Base-by-base conservation (phyloP, 257 asterid genomes). In the Ballota nigra region DNA sequence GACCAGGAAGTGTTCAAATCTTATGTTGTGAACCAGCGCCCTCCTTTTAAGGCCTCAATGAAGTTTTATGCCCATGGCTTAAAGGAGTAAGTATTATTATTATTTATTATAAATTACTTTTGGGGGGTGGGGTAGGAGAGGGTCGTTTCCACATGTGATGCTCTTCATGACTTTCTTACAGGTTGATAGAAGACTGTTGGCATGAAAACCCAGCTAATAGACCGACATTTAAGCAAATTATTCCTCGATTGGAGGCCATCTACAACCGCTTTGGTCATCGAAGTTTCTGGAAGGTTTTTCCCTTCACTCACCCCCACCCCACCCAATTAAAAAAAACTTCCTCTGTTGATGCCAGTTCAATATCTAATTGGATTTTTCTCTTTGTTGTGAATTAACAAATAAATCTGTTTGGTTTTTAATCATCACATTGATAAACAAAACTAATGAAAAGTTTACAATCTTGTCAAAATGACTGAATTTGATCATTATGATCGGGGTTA, bases 161-260 rank as follows among this genome's bases (percentile, higher is more conserved):
- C 1, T 36, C 43, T 36, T 36, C 3, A 7, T 64, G 23, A 24
- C 57, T 57, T 63, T 60, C 41, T 76, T 81, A 67, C 83, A 93
- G 98, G 81, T 78, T 93, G 87, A 93, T 93, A 63, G 89, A 87
- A 79, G 97, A 87, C 69, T 93, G 97, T 77, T 93, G 97, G 98
- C 78, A 78, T 62, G 96, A 87, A 76, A 79, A 81, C 12, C 91
- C 98, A 28, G 80, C 88, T 67, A 45, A 85, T 45, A 82, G 98
- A 66, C 98, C 98, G 9, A 83, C 96, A 11, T 93, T 93, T 58
- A 85, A 86, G 87, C 82, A 89, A 70, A 91, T 93, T 15, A 91
- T 93, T 70, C 97, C 96, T 8, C 87, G 84, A 58, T 86, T 91
- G 63, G 96, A 87, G 82, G 71, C 82, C 71, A 89, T 89, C 40